Evolutionary conservation across 371 early-diverging fungal genomes (phyloP), one percentile per base, ranked within the genome.

Genomic region (Lichtheimia corymbifera): DNA sequence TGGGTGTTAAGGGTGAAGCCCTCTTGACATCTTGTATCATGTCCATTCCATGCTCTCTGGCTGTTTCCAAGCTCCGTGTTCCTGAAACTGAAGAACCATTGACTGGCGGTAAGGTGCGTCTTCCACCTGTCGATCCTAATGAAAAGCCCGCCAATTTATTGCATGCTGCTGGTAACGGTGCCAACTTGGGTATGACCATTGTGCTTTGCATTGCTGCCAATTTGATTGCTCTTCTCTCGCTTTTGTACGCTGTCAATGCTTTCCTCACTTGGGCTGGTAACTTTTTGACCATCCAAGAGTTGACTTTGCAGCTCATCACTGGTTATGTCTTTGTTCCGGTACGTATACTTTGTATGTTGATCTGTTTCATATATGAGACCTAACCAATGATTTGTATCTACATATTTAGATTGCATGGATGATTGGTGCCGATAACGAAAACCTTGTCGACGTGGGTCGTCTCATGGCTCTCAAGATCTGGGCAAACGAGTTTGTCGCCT

Each of bases 41-140:
- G 95, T 96, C 96, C 13, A 88, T 94, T 47, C 96, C 96, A 1
- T 90, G 93, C 71, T 89, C 93, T 4, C 70, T 96, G 25, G 88
- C 92, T 30, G 82, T 96, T 52, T 91, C 93, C 78, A 94, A 94
- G 79, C 61, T 68, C 11, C 64, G 68, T 28, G 88, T 83, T 67
- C 96, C 96, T 2, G 96, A 96, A 71, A 85, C 79, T 17, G 93
- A 91, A 56, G 88, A 88, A 44, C 85, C 94, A 11, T 55, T 90
- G 64, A 89, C 95, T 28, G 86, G 78, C 53, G 87, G 89, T 6
- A 72, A 70, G 28, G 85, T 88, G 14, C 47, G 11, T 5, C 18
- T 47, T 1, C 47, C 47, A 47, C 71, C 55, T 6, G 73, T 76
- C 6, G 67, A 71, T 12, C 50, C 42, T 0, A 35, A 45, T 20